Conservation (phyloP, 768 basidiomycete genomes). For the Lactarius tabidus region DNA sequence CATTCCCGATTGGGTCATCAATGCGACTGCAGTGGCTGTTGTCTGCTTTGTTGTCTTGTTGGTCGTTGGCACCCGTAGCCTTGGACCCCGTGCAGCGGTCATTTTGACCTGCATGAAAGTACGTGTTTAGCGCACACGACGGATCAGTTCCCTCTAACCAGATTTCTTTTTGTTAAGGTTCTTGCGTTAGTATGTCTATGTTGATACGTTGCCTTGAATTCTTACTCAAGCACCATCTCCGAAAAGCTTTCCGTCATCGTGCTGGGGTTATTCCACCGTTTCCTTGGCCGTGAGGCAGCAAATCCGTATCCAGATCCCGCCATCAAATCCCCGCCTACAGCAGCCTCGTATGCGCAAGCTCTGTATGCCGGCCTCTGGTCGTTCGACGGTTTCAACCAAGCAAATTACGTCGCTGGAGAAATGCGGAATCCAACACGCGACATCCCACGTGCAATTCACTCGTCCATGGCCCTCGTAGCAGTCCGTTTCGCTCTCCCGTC, state of each 20-base stretch:
- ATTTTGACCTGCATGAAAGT: constrained; percentile 11
- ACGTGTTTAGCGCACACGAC: neutral
- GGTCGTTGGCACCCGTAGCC: neutral
- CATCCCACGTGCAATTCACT: constrained; percentile 14
- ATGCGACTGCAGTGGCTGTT: neutral
- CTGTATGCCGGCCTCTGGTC: constrained; percentile 11
- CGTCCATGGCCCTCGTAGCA: constrained; percentile 10
- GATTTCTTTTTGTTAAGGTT: neutral
- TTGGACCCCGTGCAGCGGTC: constrained; percentile 9
- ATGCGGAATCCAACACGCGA: constrained; percentile 10
- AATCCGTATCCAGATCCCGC: neutral
- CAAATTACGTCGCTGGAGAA: constrained; percentile 11
- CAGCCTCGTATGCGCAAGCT: constrained; percentile 9
- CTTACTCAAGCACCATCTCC: too few relatives aligned
- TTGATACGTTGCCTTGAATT: neutral
- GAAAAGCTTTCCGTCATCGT: constrained; percentile 4
- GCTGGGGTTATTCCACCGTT: neutral
- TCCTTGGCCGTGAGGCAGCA: neutral
- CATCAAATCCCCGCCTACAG: neutral
- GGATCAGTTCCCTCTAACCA: neutral
- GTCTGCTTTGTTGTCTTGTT: constrained; percentile 3
- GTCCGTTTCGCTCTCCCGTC: neutral
- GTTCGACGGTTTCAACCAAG: constrained; percentile 14
- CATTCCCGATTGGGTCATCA: constrained; percentile 13
- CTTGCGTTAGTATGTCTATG: constrained; percentile 1